Base-by-base conservation (phyloP, 2,329 filamentous ascomycete species). In the Neonectria punicea region DNA sequence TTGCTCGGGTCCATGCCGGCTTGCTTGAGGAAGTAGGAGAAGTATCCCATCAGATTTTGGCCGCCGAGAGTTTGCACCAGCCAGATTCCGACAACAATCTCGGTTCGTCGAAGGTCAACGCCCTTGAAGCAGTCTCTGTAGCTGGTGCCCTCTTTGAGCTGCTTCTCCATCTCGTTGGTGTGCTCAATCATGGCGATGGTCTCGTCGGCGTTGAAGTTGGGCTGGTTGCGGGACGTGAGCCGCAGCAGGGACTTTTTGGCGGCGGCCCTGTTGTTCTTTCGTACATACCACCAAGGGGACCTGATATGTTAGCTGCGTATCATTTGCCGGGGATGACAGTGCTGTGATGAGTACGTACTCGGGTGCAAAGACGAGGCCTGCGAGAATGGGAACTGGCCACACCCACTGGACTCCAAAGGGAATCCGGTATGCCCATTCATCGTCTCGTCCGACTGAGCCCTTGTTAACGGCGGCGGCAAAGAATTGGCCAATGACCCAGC, bases 401-500 rank as follows among this genome's bases (percentile, higher is more conserved):
- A 84, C 76, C 85, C 85, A 87, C 74, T 87, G 85, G 7, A 86
- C 72, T 16, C 77, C 84, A 64, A 85, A 87, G 0, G 85, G 84
- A 41, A 82, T 84, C 3, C 79, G 79, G 68, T 85, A 87, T 1
- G 82, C 80, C 83, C 84, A 85, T 53, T 85, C 67, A 25, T 82
- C 80, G 0, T 73, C 66, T 1, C 79, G 74, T 22, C 72, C 65
- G 9, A 82, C 73, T 5, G 84, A 80, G 5, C 76, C 80, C 39
- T 80, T 80, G 65, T 84, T 81, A 13, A 87, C 83, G 0, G 81
- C 83, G 0, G 82, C 80, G 0, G 81, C 80, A 50, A 86, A 79
- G 67, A 88, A 80, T 65, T 88, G 85, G 1, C 86, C 86, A 53
- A 87, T 83, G 3, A 86, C 84, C 83, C 85, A 88, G 67, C 85